A percentile compares a stretch with the other conserved stretches of the same genome.
Evolutionary conservation across 2,329 filamentous ascomycete genomes (phyloP).

Genomic region (Xylariaceae sp.): DNA sequence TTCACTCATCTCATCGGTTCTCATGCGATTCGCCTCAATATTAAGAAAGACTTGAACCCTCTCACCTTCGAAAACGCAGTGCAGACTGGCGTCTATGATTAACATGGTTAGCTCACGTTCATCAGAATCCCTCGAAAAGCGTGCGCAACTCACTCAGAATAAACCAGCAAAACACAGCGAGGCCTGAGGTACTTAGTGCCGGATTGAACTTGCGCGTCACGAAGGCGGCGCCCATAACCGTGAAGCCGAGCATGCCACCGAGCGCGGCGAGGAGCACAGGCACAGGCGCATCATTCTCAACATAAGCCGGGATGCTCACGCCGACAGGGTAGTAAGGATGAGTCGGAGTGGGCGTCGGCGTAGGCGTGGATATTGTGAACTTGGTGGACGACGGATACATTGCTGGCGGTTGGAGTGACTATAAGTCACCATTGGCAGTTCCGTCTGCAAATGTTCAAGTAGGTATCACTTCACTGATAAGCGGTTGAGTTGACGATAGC

Average conservation of each 20-base stretch:
- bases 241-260: constrained; percentile 34
- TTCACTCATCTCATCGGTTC: background rate
- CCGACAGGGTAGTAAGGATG: constrained; percentile 50
- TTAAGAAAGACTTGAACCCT: background rate
- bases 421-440: background rate
- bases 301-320: constrained; percentile 41
- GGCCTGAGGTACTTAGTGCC: constrained; percentile 36
- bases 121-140: background rate
- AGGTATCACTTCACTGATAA: background rate
- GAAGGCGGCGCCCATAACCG: constrained; percentile 33
- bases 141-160: constrained; percentile 43
- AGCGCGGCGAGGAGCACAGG: constrained; percentile 36
- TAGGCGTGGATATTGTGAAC: background rate
- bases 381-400: background rate
- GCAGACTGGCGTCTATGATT: constrained; percentile 57
- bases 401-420: background rate
- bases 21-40: background rate
- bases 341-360: constrained; percentile 11
- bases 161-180: constrained; percentile 49
- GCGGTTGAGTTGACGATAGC: too few species aligned
- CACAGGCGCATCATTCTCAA: constrained; percentile 40
- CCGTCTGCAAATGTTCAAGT: constrained; percentile 7
- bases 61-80: constrained; percentile 75
- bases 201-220: constrained; percentile 32
- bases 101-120: background rate